These are phyloP conservation scores for Hymenoscyphus albidus DNA, from an alignment of 2,329 filamentous ascomycete species.

Conservation along the genomic window DNA sequence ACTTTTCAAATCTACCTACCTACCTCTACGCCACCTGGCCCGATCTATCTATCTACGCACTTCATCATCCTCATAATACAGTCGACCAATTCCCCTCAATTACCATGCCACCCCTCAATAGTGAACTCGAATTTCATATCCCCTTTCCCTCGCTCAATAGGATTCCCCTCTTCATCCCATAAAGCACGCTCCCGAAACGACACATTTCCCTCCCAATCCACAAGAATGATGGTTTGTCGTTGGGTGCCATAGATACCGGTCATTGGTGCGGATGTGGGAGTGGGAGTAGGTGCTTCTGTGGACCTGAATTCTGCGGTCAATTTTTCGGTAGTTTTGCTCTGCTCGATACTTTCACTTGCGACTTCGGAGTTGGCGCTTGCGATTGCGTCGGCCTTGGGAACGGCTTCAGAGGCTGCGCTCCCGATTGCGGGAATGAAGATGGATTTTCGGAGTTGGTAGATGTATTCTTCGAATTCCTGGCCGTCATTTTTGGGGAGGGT, in stretches of 20 bases:
- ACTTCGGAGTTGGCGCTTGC: conserved; percentile 30
- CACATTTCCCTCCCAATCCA: conserved; percentile 61
- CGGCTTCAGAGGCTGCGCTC: conserved; percentile 32
- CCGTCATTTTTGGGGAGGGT: conserved; percentile 43
- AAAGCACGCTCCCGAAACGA: conserved; percentile 57
- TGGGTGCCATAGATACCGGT: conserved; percentile 63
- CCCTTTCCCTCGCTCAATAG: conserved; percentile 49
- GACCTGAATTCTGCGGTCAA: conserved; percentile 33
- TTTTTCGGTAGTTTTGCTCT: conserved; percentile 22
- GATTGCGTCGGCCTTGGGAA: conserved; percentile 35
- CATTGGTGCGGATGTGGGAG: conserved; percentile 43
- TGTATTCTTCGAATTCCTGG: conserved; percentile 49
- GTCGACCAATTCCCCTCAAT: conserved; percentile 22
- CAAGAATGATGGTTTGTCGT: conserved; percentile 58
- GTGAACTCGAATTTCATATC: conserved; percentile 54
- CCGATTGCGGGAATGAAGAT: conserved; percentile 59
- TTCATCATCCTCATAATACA: conserved; percentile 20
- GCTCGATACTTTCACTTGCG: conserved; percentile 15
- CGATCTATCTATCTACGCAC: not conserved
- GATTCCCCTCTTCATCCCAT: conserved; percentile 55
- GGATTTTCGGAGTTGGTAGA: conserved; percentile 52
- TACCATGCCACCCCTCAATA: conserved; percentile 45
- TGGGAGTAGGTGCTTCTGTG: conserved; percentile 34
- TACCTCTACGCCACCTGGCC: not conserved
- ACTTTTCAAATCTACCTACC: no score